Base-by-base conservation (phyloP, 345 rosid species). In the Noccaea caerulescens region DNA sequence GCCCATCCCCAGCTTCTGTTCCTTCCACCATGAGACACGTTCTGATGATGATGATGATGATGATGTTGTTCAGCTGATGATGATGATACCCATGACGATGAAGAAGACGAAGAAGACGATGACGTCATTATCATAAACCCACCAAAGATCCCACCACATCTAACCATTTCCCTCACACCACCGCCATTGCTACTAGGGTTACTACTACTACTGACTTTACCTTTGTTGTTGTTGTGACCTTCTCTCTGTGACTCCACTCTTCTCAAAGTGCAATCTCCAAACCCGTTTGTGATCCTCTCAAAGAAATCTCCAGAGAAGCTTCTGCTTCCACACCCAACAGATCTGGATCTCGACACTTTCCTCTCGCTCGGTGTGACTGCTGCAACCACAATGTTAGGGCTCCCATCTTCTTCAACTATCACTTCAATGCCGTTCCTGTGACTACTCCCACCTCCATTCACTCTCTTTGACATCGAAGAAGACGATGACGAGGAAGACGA, bases 241-340 rank as follows among this genome's bases (percentile, higher is more conserved):
- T 94, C 99, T 61, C 99, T 83, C 32, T 94, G 98, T 7, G 99
- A 94, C 71, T 94, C 99, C 6, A 89, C 99, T 78, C 99, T 81
- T 54, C 99, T 80, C 11, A 92, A 84, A 10, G 98, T 83, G 80
- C 99, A 94, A 73, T 94, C 99, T 5, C 99, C 99, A 58, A 94
- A 87, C 64, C 99, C 99, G 25, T 91, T 94, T 1, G 99, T 92
- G 68, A 94, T 86, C 81, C 96, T 90, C 76, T 88, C 99, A 20
- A 94, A 92, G 81, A 94, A 94, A 59, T 94, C 99, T 6, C 98
- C 98, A 0, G 98, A 91, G 72, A 94, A 94, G 80, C 99, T 94
- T 78, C 97, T 71, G 87, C 96, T 91, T 33, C 99, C 99, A 52
- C 99, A 94, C 7, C 99, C 99, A 5, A 90, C 96, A 61, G 99